Evolutionary conservation across 352 stramenopile species (phyloP), one percentile per base, ranked within the genome.

Genomic region (Achlya hypogyna): DNA sequence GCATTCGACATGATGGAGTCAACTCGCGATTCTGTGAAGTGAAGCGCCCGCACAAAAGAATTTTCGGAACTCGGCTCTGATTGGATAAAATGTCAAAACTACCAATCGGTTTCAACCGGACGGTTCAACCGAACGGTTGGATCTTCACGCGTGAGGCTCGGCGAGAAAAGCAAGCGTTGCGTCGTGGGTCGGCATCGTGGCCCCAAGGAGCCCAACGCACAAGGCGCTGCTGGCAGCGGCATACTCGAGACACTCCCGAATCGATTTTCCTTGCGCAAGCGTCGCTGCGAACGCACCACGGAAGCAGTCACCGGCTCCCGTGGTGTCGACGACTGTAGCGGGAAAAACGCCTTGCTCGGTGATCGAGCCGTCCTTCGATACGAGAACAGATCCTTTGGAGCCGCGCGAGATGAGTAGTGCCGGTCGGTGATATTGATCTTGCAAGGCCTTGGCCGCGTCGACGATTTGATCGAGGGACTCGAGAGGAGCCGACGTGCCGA

Each of bases 221-320:
- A 93, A 47, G 10, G 84, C 82, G 34, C 74, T 86, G 6, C 82
- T 83, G 22, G 82, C 80, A 9, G 82, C 68, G 0, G 84, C 84
- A 20, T 74, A 77, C 45, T 47, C 53, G 73, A 93, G 79, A 49
- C 76, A 79, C 10, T 89, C 73, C 16, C 76, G 64, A 12, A 91
- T 63, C 3, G 63, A 64, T 18, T 74, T 74, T 4, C 75, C 75
- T 32, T 88, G 72, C 18, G 81, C 75, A 29, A 87, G 69, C 3
- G 75, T 72, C 12, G 88, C 82, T 6, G 84, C 85, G 51, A 92
- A 92, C 0, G 79, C 79, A 0, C 74, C 82, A 10, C 83, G 82
- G 64, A 85, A 93, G 72, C 83, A 92, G 42, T 93, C 85, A 14
- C 85, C 85, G 0, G 85, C 85, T 5, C 85, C 85, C 1, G 85